Conservation (phyloP, 2,329 filamentous ascomycete species). For the Trichoderma aggressivum region DNA sequence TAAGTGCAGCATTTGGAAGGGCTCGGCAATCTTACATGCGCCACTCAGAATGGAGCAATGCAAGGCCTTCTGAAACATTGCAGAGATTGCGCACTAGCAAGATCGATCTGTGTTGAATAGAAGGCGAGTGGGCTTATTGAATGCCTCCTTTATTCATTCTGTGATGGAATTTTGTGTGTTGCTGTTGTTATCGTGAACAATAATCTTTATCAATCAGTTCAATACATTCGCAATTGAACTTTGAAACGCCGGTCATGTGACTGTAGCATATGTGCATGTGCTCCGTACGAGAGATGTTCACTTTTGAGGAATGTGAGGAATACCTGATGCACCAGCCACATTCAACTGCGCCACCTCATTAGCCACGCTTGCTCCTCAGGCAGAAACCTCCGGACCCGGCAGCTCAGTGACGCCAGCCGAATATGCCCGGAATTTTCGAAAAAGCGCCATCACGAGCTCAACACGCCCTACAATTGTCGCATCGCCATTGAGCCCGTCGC, state of each 20-base stretch:
- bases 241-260: background rate
- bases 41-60: background rate
- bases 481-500: conserved; percentile 39
- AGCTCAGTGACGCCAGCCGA: conserved; percentile 33
- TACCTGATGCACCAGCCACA: conserved; percentile 4
- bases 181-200: background rate
- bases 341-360: conserved; percentile 1
- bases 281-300: background rate
- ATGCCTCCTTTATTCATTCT: background rate
- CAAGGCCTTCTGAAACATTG: background rate
- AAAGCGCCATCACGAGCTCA: conserved; percentile 30
- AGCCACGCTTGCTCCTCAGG: conserved; percentile 30
- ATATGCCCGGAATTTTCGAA: conserved; percentile 36
- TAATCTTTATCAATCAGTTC: background rate
- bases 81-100: background rate
- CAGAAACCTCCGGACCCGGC: conserved; percentile 25
- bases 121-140: background rate
- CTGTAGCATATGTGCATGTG: background rate
- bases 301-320: too few species aligned
- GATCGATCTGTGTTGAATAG: background rate
- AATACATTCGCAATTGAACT: background rate
- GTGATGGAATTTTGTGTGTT: background rate
- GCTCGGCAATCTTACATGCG: background rate
- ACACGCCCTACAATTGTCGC: conserved; percentile 28
- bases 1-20: background rate